Evolutionary conservation across 73 alveolate genomes (phyloP).

Genomic region (Paramecium sonneborni): DNA sequence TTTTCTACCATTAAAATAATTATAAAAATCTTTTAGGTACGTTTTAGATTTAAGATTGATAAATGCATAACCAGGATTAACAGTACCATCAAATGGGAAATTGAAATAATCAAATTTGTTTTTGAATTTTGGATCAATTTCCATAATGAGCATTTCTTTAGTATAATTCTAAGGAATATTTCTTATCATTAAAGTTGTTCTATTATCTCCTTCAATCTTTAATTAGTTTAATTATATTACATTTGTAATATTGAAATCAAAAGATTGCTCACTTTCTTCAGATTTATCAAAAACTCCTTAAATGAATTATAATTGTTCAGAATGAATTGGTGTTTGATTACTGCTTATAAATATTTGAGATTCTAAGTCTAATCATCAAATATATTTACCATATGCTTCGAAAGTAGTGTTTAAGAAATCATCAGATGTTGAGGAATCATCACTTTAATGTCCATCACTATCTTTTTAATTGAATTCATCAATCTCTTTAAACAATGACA

Average conservation of each 20-base stretch:
- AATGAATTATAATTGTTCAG: neutral
- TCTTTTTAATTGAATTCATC: neutral
- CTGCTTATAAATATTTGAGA: slow-evolving; percentile 26
- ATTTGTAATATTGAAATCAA: slow-evolving; percentile 41
- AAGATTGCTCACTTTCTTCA: slow-evolving; percentile 20
- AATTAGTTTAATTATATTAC: neutral
- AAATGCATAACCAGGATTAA: slow-evolving; percentile 41
- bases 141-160: neutral
- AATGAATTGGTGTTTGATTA: neutral
- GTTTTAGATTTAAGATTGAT: neutral
- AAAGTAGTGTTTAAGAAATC: slow-evolving; percentile 14
- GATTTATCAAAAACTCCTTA: slow-evolving; percentile 32
- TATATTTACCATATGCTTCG: slow-evolving; percentile 15
- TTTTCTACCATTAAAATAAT: slow-evolving; percentile 45
- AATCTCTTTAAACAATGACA: neutral
- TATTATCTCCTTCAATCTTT: neutral
- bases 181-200: slow-evolving; percentile 45
- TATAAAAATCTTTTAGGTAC: slow-evolving; percentile 18
- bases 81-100: neutral
- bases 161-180: slow-evolving; percentile 14
- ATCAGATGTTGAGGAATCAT: slow-evolving; percentile 3
- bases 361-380: neutral
- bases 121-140: slow-evolving; percentile 8
- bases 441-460: slow-evolving; percentile 30
- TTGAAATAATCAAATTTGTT: slow-evolving; percentile 52